A percentile compares a stretch with the other conserved stretches of the same genome.
These are phyloP conservation scores for Pontederia paniculata DNA, from an alignment of 176 grass and related monocot genomes.

Conservation along the genomic window DNA sequence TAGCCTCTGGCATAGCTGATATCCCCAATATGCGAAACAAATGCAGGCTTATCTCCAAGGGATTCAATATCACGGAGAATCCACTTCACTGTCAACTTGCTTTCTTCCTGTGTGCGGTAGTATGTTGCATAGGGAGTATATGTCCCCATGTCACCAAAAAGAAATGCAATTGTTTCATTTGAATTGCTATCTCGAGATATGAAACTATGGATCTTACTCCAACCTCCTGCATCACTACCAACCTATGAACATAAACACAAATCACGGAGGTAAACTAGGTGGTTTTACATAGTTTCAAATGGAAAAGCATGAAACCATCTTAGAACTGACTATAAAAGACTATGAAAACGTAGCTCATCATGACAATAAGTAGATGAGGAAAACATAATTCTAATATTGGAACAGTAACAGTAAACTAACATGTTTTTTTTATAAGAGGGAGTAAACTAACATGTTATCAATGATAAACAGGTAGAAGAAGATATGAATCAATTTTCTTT, in stretches of 20 bases:
- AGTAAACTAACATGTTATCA: too few relatives aligned
- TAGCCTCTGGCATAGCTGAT: slow-evolving; percentile 90
- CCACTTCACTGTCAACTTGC: slow-evolving; percentile 69
- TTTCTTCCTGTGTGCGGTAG: slow-evolving; percentile 61
- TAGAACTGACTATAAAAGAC: too few relatives aligned
- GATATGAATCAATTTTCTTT: too few relatives aligned
- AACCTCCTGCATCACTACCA: slow-evolving; percentile 62
- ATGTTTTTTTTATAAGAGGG: too few relatives aligned
- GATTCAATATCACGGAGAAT: slow-evolving; percentile 74
- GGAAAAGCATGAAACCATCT: too few relatives aligned
- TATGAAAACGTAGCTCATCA: too few relatives aligned
- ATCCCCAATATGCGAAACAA: slow-evolving; percentile 94
- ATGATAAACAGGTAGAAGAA: too few relatives aligned
- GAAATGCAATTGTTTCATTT: slow-evolving; percentile 70
- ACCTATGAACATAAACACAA: slow-evolving; percentile 40
- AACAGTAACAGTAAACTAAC: too few relatives aligned
- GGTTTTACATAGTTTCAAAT: too few relatives aligned
- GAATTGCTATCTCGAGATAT: slow-evolving; percentile 71
- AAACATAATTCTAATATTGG: too few relatives aligned
- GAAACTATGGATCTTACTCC: slow-evolving; percentile 67
- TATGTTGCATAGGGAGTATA: slow-evolving; percentile 79
- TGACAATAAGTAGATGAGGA: too few relatives aligned
- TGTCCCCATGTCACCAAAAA: slow-evolving; percentile 91
- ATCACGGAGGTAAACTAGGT: too few relatives aligned
- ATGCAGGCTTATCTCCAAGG: slow-evolving; percentile 61